A percentile compares a stretch with the other conserved stretches of the same genome.
phyloP scores from a whole-genome alignment of 768 basidiomycete genomes.

The Saitozyma podzolica region DNA sequence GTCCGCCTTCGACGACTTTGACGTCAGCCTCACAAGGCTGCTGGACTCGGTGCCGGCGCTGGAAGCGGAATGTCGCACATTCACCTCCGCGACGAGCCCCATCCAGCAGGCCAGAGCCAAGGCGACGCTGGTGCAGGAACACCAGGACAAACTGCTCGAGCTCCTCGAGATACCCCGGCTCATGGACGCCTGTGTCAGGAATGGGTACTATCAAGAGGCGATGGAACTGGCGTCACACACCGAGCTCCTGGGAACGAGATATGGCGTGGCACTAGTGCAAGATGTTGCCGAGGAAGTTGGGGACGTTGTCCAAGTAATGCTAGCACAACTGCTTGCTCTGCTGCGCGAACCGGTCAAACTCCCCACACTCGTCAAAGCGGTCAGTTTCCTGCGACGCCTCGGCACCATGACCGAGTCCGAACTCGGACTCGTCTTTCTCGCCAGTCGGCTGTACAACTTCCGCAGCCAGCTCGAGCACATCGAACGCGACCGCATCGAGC shows the following conservation, averaged over 20 bases:
- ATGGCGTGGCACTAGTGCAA: slow-evolving; percentile 56
- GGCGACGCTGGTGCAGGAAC: slow-evolving; percentile 83
- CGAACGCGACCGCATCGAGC: slow-evolving; percentile 68
- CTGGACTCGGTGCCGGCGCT: slow-evolving; percentile 69
- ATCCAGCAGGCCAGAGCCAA: slow-evolving; percentile 74
- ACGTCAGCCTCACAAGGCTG: slow-evolving; percentile 69
- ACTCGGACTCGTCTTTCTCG: slow-evolving; percentile 81
- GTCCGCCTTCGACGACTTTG: slow-evolving; percentile 70
- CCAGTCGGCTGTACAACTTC: slow-evolving; percentile 68
- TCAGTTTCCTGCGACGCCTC: slow-evolving; percentile 83
- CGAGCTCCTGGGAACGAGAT: slow-evolving; percentile 57
- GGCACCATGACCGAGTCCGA: slow-evolving; percentile 68
- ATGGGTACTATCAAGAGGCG: slow-evolving; percentile 89
- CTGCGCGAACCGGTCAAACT: slow-evolving; percentile 84
- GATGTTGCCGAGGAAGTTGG: slow-evolving; percentile 60
- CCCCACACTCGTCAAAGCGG: slow-evolving; percentile 84
- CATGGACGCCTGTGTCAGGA: slow-evolving; percentile 88
- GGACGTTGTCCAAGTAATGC: slow-evolving; percentile 58
- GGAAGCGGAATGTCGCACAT: slow-evolving; percentile 69
- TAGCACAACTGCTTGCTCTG: slow-evolving; percentile 71
- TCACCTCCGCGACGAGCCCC: slow-evolving; percentile 68
- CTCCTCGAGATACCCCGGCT: slow-evolving; percentile 85
- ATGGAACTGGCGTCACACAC: slow-evolving; percentile 79
- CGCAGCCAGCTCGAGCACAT: slow-evolving; percentile 60
- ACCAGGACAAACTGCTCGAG: slow-evolving; percentile 89